Evolutionary conservation across 2,329 filamentous ascomycete species (phyloP).

Genomic region (Botrytis deweyae): DNA sequence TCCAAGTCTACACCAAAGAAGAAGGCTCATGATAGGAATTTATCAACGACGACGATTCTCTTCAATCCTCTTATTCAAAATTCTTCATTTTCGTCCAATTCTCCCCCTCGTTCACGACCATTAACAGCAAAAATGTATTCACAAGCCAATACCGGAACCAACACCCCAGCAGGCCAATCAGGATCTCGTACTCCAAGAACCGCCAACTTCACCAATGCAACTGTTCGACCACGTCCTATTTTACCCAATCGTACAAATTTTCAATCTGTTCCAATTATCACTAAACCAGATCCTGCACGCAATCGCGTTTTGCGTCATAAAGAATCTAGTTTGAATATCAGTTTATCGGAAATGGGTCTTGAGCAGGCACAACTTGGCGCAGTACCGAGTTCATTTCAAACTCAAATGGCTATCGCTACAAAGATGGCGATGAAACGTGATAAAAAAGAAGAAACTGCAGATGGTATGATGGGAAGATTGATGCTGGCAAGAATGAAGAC

Average conservation of each 20-base stretch:
- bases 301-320: constrained; percentile 32
- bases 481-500: constrained; percentile 91
- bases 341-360: constrained; percentile 71
- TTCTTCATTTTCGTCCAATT: constrained; percentile 46
- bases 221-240: constrained; percentile 56
- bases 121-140: constrained; percentile 40
- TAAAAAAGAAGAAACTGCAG: constrained; percentile 48
- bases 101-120: constrained; percentile 41
- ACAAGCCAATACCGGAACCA: constrained; percentile 29
- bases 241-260: constrained; percentile 52
- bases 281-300: constrained; percentile 26
- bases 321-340: constrained; percentile 63
- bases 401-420: constrained; percentile 73
- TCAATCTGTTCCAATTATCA: constrained; percentile 55
- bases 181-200: constrained; percentile 32
- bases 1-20: constrained; percentile 20
- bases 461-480: constrained; percentile 74
- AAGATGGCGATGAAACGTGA: constrained; percentile 52
- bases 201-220: constrained; percentile 42
- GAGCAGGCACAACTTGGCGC: constrained; percentile 63
- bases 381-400: constrained; percentile 75
- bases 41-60: constrained; percentile 80
- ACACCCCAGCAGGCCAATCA: constrained; percentile 29
- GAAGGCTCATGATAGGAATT: constrained; percentile 62
- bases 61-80: constrained; percentile 65